Base-by-base conservation (phyloP, 2,329 filamentous ascomycete species). In the Colletotrichum zoysiae region DNA sequence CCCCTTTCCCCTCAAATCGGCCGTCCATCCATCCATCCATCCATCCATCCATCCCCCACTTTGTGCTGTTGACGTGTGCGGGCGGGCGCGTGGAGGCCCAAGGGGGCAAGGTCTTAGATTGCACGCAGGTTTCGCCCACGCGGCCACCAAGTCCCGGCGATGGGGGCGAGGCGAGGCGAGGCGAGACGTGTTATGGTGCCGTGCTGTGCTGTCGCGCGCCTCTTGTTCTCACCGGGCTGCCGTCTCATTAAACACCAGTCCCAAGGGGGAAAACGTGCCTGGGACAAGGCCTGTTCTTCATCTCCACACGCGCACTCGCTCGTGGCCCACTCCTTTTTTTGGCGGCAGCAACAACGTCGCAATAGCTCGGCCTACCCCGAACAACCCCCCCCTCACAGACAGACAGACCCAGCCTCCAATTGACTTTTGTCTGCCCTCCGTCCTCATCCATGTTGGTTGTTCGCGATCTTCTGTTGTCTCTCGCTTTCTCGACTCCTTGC, bases 301-400 rank as follows among this genome's bases (percentile, higher is more conserved):
- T 71, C 69, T 71, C 69, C 69, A 71, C 69, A 69, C 59, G 30
- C 48, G 33, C 65, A 64, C 59, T 55, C 59, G 65, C 59, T 69
- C 55, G 59, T 59, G 65, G 51, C 64, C 69, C 69, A 71, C 69
- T 60, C 53, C 59, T 35, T 12, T 48, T 48, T 44, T 44, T 59
- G 55, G 46, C 59, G 65, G 64, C 59, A 51, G 59, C 65, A 58
- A 33, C 69, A 65, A 71, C 65, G 69, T 69, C 59, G 69, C 59
- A 69, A 71, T 71, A 60, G 69, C 59, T 69, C 65, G 69, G 69
- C 48, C 69, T 71, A 66, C 65, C 68, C 69, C 69, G 69, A 60
- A 55, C 38, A 12, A 69, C 9, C 46, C 60, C 55, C 23, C 59
- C 69, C 23, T 69, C 59, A 30, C 30, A 30, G 30, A 30, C 30